Percentiles rank a stretch among this genome's conserved stretches.
These are phyloP conservation scores for Phytophthora idaei DNA, from an alignment of 352 stramenopile genomes.

Conservation along the genomic window DNA sequence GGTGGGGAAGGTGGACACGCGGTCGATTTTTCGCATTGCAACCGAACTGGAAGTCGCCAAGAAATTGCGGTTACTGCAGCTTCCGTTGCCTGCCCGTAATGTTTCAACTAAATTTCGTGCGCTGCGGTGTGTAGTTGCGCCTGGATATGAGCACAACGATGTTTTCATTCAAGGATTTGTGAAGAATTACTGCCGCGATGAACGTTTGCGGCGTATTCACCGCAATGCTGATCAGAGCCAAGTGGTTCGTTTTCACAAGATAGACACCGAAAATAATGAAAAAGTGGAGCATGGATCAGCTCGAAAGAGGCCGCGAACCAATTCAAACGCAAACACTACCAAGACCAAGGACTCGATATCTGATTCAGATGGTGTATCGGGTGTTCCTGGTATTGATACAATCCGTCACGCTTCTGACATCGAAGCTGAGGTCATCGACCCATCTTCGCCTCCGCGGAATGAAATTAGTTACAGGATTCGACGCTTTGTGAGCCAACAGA, in stretches of 20 bases:
- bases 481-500: constrained; percentile 67
- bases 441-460: constrained; percentile 11
- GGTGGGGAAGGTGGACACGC: constrained; percentile 71
- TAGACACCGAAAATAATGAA: constrained; percentile 53
- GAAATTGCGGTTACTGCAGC: constrained; percentile 58
- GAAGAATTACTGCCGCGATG: constrained; percentile 78
- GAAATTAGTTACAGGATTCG: constrained; percentile 78
- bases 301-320: constrained; percentile 32
- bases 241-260: constrained; percentile 55
- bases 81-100: constrained; percentile 72
- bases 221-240: constrained; percentile 63
- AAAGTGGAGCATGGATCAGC: constrained; percentile 15
- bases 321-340: constrained; percentile 1
- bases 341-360: constrained; percentile 6
- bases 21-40: constrained; percentile 75
- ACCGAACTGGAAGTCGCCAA: constrained; percentile 62
- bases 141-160: constrained; percentile 73
- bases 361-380: constrained; percentile 5
- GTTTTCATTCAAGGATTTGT: constrained; percentile 74
- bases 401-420: constrained; percentile 19
- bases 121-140: constrained; percentile 68
- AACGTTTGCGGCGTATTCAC: constrained; percentile 70
- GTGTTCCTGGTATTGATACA: constrained; percentile 6
- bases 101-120: constrained; percentile 83
- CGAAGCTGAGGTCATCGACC: constrained; percentile 17